Conservation (phyloP, 345 rosid genomes). For the Fremontodendron californicum region DNA sequence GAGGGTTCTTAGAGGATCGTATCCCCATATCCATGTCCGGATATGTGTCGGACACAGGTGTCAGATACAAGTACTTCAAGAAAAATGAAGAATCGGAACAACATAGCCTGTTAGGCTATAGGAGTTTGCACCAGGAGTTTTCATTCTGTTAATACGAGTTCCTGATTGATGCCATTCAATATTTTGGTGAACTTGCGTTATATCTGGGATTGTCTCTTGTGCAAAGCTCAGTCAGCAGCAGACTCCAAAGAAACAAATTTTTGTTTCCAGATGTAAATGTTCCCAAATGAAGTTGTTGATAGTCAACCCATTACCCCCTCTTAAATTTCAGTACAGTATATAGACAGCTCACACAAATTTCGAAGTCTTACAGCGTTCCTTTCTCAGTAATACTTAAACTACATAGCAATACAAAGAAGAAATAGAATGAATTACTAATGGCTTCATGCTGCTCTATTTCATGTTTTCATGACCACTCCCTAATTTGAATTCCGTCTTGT, state of each 20-base stretch:
- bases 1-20: too few species aligned
- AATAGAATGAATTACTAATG: not conserved
- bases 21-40: too few species aligned
- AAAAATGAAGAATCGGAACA: too few species aligned
- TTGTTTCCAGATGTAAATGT: not conserved
- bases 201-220: not conserved
- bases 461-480: not conserved
- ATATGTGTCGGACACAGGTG: too few species aligned
- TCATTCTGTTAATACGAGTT: not conserved
- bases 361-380: not conserved
- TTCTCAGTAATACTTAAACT: not conserved
- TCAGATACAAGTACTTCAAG: too few species aligned
- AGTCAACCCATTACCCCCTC: not conserved
- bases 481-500: not conserved
- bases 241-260: not conserved
- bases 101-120: conserved; percentile 42
- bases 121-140: not conserved
- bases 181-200: not conserved
- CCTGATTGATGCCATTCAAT: not conserved
- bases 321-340: not conserved
- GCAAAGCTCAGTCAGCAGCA: not conserved
- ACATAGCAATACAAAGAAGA: not conserved
- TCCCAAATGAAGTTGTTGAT: not conserved
- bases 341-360: not conserved
- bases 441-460: not conserved